phyloP scores from a whole-genome alignment of 129 eudicot species.

The Tagetes patula region DNA sequence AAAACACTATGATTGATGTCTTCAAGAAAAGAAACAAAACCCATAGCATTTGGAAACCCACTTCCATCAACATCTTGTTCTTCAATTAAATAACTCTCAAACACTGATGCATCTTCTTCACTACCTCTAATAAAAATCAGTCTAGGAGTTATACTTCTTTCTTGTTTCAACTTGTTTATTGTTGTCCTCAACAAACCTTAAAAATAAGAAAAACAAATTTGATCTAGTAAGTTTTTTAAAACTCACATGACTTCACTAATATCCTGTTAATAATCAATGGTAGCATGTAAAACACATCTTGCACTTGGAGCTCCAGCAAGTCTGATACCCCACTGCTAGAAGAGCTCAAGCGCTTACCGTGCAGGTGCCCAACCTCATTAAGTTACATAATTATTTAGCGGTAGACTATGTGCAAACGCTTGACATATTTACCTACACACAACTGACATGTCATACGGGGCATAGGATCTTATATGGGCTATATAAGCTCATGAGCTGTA shows the following conservation, averaged over 20 bases:
- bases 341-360: neutral
- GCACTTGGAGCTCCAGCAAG: neutral
- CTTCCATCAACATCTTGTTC: constrained; percentile 92
- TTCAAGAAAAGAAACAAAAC: constrained; percentile 91
- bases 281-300: neutral
- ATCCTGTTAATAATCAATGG: neutral
- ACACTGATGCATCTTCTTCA: constrained; percentile 70
- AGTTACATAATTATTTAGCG: neutral
- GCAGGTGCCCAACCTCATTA: no score
- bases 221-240: neutral
- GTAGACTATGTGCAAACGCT: no score
- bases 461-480: no score
- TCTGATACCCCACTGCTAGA: neutral
- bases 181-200: constrained; percentile 74
- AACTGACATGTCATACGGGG: no score
- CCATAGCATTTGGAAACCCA: constrained; percentile 82
- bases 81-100: constrained; percentile 87
- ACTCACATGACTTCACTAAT: neutral
- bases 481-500: no score
- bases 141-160: constrained; percentile 90
- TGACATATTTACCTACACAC: no score
- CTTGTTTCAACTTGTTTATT: constrained; percentile 89
- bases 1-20: constrained; percentile 72
- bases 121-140: constrained; percentile 80
- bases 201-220: neutral